These are phyloP conservation scores for Macrolepiota albuminosa DNA, from an alignment of 768 basidiomycete species.

Conservation along the genomic window DNA sequence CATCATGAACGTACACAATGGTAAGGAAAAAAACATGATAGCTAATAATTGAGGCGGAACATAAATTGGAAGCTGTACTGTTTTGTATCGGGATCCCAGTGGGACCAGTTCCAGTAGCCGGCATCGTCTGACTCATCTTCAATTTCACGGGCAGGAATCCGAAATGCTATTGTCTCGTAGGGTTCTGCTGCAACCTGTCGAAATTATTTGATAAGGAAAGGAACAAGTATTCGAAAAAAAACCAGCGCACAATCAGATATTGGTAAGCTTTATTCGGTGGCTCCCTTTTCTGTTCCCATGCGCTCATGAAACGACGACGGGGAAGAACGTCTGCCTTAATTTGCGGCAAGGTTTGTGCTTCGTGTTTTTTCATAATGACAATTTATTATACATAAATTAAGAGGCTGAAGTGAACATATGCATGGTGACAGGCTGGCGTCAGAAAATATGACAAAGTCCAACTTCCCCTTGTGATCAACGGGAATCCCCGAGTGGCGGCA, in stretches of 20 bases:
- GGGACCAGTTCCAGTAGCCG: slow-evolving; percentile 94
- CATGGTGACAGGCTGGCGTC: no score
- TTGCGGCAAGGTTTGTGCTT: slow-evolving; percentile 89
- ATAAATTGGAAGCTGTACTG: slow-evolving; percentile 98
- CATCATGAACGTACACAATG: slow-evolving; percentile 2
- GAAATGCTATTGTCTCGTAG: slow-evolving; percentile 99
- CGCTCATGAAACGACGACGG: slow-evolving; percentile 90
- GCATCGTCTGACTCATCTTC: slow-evolving; percentile 92
- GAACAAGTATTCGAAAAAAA: not conserved
- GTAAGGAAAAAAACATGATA: slow-evolving; percentile 6
- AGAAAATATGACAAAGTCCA: no score
- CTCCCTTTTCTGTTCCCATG: slow-evolving; percentile 96
- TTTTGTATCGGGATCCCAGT: slow-evolving; percentile 99
- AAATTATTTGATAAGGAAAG: slow-evolving; percentile 28
- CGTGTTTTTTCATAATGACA: no score
- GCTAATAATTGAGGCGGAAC: slow-evolving; percentile 60
- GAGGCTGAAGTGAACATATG: no score
- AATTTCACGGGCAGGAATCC: slow-evolving; percentile 94
- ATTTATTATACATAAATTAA: no score
- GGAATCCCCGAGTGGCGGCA: no score
- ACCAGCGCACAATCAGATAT: slow-evolving; percentile 82
- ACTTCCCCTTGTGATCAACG: no score
- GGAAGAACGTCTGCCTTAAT: slow-evolving; percentile 86
- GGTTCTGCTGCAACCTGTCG: slow-evolving; percentile 95
- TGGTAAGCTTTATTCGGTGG: slow-evolving; percentile 95